Base-by-base conservation (phyloP, 805 yeast genomes). In the Myxozyma sirexii region DNA sequence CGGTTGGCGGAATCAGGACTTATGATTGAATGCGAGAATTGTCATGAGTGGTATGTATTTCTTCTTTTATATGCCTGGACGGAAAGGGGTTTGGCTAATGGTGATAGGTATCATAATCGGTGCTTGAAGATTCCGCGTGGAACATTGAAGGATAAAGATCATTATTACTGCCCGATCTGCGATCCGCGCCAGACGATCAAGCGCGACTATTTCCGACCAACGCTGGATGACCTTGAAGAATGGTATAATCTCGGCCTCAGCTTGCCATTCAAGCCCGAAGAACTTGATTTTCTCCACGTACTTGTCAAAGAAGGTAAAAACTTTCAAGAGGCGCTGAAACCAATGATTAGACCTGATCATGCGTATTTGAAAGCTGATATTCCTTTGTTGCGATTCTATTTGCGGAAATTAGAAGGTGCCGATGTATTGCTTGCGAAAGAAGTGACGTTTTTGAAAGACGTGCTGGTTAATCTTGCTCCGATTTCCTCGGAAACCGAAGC, bases 11-110 rank as follows among this genome's bases (percentile, higher is more conserved):
- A 90, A 73, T 94, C 88, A 68, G 96, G 97, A 0, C 84, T 87
- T 69, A 90, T 96, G 31, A 85, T 92, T 50, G 96, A 90, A 72
- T 91, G 97, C 77, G 97, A 90, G 67, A 79, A 80, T 59, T 91
- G 97, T 73, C 84, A 88, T 12, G 96, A 86, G 8, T 91, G 97
- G 97, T 96, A 90, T 17, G 58, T 35, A 26, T 42, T 29, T 3
- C 4, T 17, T n/a, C 4, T n/a, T 23, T 5, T 4, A 4, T 17
- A 15, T 26, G 5, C 8, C 15, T 10, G 15, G 5, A 17, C n/a
- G n/a, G 8, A 17, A 13, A 29, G 37, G 38, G 10, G 33, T 29
- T 29, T 29, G 33, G 6, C 61, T 47, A 57, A 53, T 37, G n/a
- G 7, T 29, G 8, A 15, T 23, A 57, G 61, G 61, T 59, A 62